Evolutionary conservation across 345 rosid species (phyloP), one percentile per base, ranked within the genome.

Genomic region (Citrus australasica): DNA sequence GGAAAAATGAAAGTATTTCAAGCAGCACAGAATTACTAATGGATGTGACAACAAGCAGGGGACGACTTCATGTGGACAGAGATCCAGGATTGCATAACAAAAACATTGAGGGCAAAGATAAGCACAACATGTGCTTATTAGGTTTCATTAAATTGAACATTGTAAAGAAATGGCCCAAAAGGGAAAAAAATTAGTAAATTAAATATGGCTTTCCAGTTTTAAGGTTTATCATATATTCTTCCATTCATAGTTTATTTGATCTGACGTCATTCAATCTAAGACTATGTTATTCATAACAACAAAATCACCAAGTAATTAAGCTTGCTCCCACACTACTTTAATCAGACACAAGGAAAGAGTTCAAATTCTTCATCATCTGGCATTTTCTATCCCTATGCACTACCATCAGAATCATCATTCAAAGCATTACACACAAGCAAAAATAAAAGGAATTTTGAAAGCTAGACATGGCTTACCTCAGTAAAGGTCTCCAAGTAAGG

Each of bases 401-500:
- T 30, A 27, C 33, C n/a, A 25, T 38, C 58, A 42, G 42, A 32
- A 81, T 22, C 67, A 71, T 27, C 40, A 16, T 64, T 35, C 28
- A 63, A 37, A 22, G 71, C 53, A 68, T 40, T 40, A 68, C 30
- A 40, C 9, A 4, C 16, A 35, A 6, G 46, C 46, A 19, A 5
- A 60, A 25, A 30, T 19, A 63, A 6, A 37, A 21, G 14, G 16
- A 46, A 46, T 19, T 24, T 32, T 17, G 33, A 83, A 66, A 72
- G 55, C 16, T 55, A 35, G 25, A 80, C 17, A 46, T 14, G 38
- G 56, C 62, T 48, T 89, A 95, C 99, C 94, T 88, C 89, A 79
- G 99, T 90, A 91, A 71, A 97, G 73, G 82, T 90, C 90, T 97
- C 98, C 77, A 97, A 86, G 75, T 92, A 94, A 73, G 99, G 99